These are phyloP conservation scores for Phtheirospermum japonicum DNA, from an alignment of 257 asterid species.

Conservation along the genomic window DNA sequence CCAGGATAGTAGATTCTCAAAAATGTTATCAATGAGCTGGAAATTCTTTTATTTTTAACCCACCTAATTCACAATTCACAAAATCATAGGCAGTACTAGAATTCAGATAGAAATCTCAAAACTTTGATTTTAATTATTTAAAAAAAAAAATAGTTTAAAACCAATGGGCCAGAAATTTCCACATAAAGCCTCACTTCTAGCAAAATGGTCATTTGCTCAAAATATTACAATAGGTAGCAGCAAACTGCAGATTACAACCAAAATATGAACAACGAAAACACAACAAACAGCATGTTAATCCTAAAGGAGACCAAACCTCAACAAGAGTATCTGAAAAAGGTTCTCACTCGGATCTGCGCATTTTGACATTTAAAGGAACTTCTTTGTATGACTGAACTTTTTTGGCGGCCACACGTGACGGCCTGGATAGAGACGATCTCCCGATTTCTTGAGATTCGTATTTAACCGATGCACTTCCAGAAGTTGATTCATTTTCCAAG, in stretches of 20 bases:
- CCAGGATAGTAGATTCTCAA: no score
- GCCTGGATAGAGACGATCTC: constrained; percentile 52
- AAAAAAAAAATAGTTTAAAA: not conserved
- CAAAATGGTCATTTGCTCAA: not conserved
- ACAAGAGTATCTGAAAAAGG: not conserved
- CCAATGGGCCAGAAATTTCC: not conserved
- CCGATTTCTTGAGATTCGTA: constrained; percentile 29
- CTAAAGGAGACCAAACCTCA: not conserved
- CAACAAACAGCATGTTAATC: not conserved
- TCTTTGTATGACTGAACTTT: constrained; percentile 66
- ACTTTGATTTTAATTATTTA: no score
- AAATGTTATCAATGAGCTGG: no score
- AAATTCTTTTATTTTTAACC: no score
- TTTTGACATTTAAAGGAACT: constrained; percentile 51
- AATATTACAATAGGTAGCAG: constrained; percentile 20
- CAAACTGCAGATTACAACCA: not conserved
- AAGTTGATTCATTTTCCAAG: constrained; percentile 26
- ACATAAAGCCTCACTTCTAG: not conserved
- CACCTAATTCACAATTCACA: not conserved
- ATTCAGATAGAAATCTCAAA: no score
- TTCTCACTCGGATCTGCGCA: constrained; percentile 50
- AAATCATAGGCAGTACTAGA: no score
- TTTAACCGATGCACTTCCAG: constrained; percentile 15
- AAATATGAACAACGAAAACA: constrained; percentile 20
- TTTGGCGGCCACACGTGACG: constrained; percentile 58